Percentiles rank a stretch among this genome's conserved stretches.
Conservation (phyloP, 2,329 filamentous ascomycete genomes). For the Camillea tinctor region DNA sequence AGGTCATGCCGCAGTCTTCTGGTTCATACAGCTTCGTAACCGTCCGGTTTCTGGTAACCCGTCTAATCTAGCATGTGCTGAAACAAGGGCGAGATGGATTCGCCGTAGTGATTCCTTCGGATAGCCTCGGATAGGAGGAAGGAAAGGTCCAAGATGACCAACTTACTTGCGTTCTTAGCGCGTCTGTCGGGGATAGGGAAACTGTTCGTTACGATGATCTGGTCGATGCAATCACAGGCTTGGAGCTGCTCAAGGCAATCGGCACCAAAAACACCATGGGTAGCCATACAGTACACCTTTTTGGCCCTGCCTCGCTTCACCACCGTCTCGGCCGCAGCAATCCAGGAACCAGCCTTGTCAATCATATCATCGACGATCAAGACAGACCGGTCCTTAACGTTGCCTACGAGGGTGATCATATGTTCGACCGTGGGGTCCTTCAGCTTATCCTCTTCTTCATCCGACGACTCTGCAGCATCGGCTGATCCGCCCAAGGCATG, state of each 20-base stretch:
- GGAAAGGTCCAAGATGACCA: slow-evolving; percentile 86
- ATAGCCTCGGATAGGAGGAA: slow-evolving; percentile 89
- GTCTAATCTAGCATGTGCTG: slow-evolving; percentile 61
- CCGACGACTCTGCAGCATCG: slow-evolving; percentile 78
- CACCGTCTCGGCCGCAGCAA: slow-evolving; percentile 93
- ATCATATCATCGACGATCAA: slow-evolving; percentile 99
- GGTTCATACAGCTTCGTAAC: slow-evolving; percentile 22
- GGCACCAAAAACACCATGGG: slow-evolving; percentile 89
- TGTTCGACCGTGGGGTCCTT: slow-evolving; percentile 80
- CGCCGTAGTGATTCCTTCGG: slow-evolving; percentile 92
- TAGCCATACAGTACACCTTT: slow-evolving; percentile 96
- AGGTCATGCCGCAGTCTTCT: slow-evolving; percentile 7
- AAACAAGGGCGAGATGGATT: slow-evolving; percentile 71
- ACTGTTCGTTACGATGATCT: slow-evolving; percentile 94
- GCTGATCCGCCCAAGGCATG: slow-evolving; percentile 79
- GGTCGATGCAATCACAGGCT: slow-evolving; percentile 88
- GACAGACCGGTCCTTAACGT: slow-evolving; percentile 83
- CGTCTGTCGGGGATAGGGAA: slow-evolving; percentile 84
- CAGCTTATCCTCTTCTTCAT: slow-evolving; percentile 91
- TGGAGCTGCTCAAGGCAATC: slow-evolving; percentile 89
- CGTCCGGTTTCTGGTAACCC: slow-evolving; percentile 13
- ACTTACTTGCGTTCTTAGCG: slow-evolving; percentile 70
- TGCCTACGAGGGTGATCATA: slow-evolving; percentile 95
- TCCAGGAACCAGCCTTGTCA: slow-evolving; percentile 95
- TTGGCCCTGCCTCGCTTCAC: slow-evolving; percentile 89